Evolutionary conservation across 257 asterid species (phyloP), one percentile per base, ranked within the genome.

Genomic region (Petrea volubilis): DNA sequence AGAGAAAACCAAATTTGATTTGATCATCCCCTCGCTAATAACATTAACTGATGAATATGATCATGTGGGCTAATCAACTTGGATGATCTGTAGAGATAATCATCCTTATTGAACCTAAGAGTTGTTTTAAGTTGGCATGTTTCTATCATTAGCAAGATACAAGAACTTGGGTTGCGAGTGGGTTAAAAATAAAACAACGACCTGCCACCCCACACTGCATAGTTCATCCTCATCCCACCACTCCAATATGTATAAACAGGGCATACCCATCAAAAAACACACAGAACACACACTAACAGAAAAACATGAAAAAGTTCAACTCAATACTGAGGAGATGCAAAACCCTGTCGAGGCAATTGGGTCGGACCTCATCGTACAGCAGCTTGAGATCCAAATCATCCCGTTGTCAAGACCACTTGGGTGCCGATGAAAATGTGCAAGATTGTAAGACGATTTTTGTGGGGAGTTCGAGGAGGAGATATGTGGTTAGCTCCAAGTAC

Each of bases 291-390:
- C 25, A 56, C 8, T 47, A 28, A 29, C 17, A 40, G 15, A 51
- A 34, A 12, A 51, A 3, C 68, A 84, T 81, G 88, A 88, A 86
- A 83, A 82, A 76, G 76, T 73, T 86, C 55, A 72, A 66, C 38
- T n/a, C 79, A 41, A 24, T 88, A 24, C 84, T 88, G 29, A 73
- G 84, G 62, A 88, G 77, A 81, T 88, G 96, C 90, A 86, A 87
- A 86, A 87, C 88, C 2, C 44, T 88, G 61, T 84, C 96, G 10
- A 80, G 88, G 51, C 93, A 88, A 25, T 70, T 90, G 25, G 62
- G 86, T 13, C 87, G 91, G 63, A 86, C 79, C 46, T 68, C 93
- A 43, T 84, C 90, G 1, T 14, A 5, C 28, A 4, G 27, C 36
- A 56, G 14, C 47, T 43, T 90, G n/a, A 70, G 96, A 74, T 86